Evolutionary conservation across 192 early-diverging fungal genomes (phyloP).

Genomic region (Chytriomyces confervae): DNA sequence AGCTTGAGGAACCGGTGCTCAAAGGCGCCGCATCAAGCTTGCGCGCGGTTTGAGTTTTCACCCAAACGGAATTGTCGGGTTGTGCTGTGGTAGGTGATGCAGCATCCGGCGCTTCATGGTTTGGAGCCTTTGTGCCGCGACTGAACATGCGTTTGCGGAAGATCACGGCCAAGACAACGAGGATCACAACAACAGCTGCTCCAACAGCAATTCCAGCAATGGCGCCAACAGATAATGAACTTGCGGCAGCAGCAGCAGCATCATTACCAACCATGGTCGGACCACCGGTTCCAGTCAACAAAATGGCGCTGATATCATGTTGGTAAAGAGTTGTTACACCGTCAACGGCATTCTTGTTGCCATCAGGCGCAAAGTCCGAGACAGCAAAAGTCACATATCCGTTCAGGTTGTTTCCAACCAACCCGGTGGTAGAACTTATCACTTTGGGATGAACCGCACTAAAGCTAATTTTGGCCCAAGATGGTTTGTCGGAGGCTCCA

Average conservation of each 20-base stretch:
- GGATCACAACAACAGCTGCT: neutral
- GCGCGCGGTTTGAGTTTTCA: neutral
- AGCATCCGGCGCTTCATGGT: neutral
- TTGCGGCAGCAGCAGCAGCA: neutral
- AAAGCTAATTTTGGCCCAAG: conserved; percentile 28
- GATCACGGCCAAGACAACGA: neutral
- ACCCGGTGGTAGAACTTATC: neutral
- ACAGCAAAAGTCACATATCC: conserved; percentile 14
- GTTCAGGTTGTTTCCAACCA: neutral
- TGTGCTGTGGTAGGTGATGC: neutral
- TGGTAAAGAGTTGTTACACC: neutral
- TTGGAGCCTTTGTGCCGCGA: neutral
- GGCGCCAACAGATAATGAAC: neutral
- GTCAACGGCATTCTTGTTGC: neutral
- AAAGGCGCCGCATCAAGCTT: no score
- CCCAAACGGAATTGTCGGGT: neutral
- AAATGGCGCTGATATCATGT: neutral
- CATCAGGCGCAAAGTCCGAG: neutral
- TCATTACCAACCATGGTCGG: neutral
- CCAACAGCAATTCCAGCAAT: neutral
- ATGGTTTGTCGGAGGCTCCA: neutral
- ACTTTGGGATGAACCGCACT: neutral
- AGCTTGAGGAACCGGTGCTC: no score
- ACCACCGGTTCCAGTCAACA: neutral
- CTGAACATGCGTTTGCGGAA: neutral